Evolutionary conservation across 805 yeast species (phyloP).

Genomic region (Hanseniaspora jakobsenii): DNA sequence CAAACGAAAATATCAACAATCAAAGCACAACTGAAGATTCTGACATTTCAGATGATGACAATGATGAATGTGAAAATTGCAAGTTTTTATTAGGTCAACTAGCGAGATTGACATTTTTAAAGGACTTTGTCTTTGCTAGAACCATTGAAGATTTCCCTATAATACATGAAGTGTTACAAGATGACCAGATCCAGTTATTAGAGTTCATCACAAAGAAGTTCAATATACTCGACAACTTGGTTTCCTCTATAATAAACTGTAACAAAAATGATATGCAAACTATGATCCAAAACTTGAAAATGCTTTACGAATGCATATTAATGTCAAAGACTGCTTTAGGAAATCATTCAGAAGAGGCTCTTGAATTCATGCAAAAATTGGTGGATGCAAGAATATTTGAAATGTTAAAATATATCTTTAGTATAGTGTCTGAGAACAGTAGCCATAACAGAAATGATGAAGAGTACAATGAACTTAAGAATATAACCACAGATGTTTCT

Average conservation of each 20-base stretch:
- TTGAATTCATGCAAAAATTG: constrained; percentile 48
- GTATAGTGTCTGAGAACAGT: constrained; percentile 28
- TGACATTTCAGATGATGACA: constrained; percentile 18
- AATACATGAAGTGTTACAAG: constrained; percentile 35
- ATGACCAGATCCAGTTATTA: constrained; percentile 26
- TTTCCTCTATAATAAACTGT: constrained; percentile 24
- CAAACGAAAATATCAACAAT: too few relatives aligned
- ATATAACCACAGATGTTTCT: constrained; percentile 3
- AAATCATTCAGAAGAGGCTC: constrained; percentile 48
- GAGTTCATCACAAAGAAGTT: constrained; percentile 25
- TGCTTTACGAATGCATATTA: constrained; percentile 67
- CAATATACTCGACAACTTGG: constrained; percentile 44
- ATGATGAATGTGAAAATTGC: constrained; percentile 18
- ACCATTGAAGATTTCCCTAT: constrained; percentile 67
- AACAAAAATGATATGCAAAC: constrained; percentile 16
- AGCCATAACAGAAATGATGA: not conserved
- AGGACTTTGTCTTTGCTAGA: constrained; percentile 77
- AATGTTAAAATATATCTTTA: constrained; percentile 60
- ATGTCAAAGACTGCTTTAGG: constrained; percentile 50
- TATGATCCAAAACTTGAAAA: constrained; percentile 54
- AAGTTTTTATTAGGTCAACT: constrained; percentile 15
- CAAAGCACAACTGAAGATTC: constrained; percentile 17
- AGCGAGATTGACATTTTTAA: constrained; percentile 37
- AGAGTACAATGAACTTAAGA: not conserved
- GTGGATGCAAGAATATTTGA: constrained; percentile 58